Evolutionary conservation across 192 early-diverging fungal genomes (phyloP), one percentile per base, ranked within the genome.

Genomic region (Linnemannia hyalina): DNA sequence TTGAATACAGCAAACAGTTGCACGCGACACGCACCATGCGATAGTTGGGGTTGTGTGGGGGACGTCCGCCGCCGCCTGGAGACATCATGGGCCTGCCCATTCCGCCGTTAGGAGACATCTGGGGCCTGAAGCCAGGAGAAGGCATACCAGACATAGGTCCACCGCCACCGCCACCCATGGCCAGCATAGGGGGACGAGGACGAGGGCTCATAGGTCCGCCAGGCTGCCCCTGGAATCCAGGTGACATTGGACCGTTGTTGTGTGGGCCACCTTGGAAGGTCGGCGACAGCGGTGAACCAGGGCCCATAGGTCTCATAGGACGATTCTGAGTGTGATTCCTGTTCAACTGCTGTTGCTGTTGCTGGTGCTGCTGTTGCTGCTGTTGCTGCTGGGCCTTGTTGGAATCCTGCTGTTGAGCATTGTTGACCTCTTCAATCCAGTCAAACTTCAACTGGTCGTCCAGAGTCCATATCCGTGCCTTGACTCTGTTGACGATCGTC

Each of bases 1-100:
- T 41, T 70, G 3, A 20, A 70, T 11, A 13, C 7, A 70, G 40
- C 49, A 6, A 18, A 38, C 5, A 20, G 0, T 41, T 11, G 38
- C 36, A 11, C 1, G 6, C 63, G 5, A 76, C 11, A 73, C 81
- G 42, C 76, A 85, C 83, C 84, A 86, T 86, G 47, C 84, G 79
- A 18, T 86, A 47, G 42, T 81, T 81, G 11, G 80, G 68, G 74
- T 80, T 79, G 23, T 40, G 75, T 11, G 79, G 84, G 7, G 79
- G 79, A 5, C 63, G 73, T 47, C 38, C 68, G 7, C 47, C 47
- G 38, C 68, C 76, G 20, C 82, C 82, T 38, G 55, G 77, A 40
- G 70, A 70, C 78, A 85, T 79, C 79, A 80, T 78, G 60, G 84
- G 84, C 78, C 78, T 76, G 46, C 83, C 83, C 83, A 85, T 85